Evolutionary conservation across 306 rosid genomes (phyloP), one percentile per base, ranked within the genome.

Genomic region (Quercus ilex): DNA sequence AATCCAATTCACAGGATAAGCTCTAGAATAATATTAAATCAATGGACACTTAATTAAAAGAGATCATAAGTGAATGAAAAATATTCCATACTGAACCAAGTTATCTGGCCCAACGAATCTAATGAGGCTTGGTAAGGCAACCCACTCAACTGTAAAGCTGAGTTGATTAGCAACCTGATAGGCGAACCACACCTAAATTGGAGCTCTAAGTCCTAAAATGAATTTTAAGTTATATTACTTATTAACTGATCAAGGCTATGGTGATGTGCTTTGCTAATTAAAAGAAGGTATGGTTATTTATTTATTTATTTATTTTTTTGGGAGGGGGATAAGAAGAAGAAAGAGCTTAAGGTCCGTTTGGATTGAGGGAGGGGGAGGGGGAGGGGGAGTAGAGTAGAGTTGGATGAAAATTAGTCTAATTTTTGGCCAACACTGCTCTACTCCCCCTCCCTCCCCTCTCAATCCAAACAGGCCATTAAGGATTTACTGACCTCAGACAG

Each of bases 401-500:
- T 1, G 41, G 41, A 35, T 35, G 41, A 2, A 35, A 35, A 35
- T 35, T 35, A 35, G 41, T 35, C 41, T 35, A 35, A 38, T 38
- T 38, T 38, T 38, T 38, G 46, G 46, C 46, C 11, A 38, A 38
- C 46, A 6, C 43, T 38, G 6, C 10, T 38, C 46, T 38, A 38
- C 46, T 6, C 6, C 46, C 2, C 46, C 46, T 38, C 46, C 46
- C 46, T 38, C 46, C 46, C 46, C 46, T 38, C 46, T 41, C 11
- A 8, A 41, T 41, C 46, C 46, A 41, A 41, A 8, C 46, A 41
- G 46, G 46, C 46, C 46, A 41, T 35, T 46, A 72, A 65, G 49
- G 69, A 73, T 72, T 59, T 78, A 46, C 91, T 89, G 68, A 95
- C 99, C 99, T 95, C 94, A 78, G 89, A 57, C 10, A 88, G 75